A percentile compares a stretch with the other conserved stretches of the same genome.
phyloP scores from a whole-genome alignment of 306 rosid species.

The Morella rubra region DNA sequence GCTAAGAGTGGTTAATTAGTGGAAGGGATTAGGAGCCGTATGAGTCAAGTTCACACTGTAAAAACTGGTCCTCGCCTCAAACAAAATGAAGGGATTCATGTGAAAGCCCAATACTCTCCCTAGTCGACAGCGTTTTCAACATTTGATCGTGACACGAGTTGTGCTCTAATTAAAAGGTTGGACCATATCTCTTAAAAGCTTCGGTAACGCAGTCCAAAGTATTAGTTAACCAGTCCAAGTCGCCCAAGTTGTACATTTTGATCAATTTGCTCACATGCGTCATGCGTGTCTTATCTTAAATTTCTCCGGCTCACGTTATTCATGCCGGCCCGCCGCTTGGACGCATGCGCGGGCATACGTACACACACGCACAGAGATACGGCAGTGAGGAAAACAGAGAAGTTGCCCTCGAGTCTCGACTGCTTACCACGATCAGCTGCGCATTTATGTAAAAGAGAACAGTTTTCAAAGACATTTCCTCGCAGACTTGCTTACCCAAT shows the following conservation, averaged over 20 bases:
- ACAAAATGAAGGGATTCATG: neutral
- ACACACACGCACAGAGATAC: neutral
- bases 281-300: constrained; percentile 3
- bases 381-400: neutral
- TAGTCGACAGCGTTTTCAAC: neutral
- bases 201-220: constrained; percentile 22
- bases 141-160: constrained; percentile 17
- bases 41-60: neutral
- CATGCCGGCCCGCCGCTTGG: neutral
- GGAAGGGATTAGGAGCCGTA: too few relatives aligned
- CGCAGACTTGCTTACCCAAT: neutral
- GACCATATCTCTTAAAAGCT: neutral
- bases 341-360: neutral
- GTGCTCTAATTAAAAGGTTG: neutral
- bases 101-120: neutral
- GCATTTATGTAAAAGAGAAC: neutral
- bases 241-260: constrained; percentile 14
- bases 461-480: neutral
- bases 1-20: too few relatives aligned
- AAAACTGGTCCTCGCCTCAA: neutral
- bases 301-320: neutral
- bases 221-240: constrained; percentile 16
- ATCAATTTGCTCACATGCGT: constrained; percentile 6
- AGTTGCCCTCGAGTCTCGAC: neutral
- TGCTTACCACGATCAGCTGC: neutral